phyloP scores from a whole-genome alignment of 176 grass and related monocot species.

The Hsuehochloa calcarea region DNA sequence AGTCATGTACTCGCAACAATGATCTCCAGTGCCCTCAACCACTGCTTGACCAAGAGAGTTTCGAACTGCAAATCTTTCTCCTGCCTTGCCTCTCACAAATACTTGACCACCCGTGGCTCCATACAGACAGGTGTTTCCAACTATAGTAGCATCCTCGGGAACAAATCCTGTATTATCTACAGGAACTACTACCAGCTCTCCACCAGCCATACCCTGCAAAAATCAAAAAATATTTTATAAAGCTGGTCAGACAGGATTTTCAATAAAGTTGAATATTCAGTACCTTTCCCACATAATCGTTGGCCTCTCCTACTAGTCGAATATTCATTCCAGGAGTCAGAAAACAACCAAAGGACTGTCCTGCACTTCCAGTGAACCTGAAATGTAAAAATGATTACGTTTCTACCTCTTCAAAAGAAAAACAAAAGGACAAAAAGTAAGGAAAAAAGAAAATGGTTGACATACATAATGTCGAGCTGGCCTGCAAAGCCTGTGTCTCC shows the following conservation, averaged over 20 bases:
- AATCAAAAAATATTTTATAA: background rate
- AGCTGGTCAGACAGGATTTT: conserved; percentile 1
- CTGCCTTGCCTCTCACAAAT: conserved; percentile 92
- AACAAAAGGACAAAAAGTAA: background rate
- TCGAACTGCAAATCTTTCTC: conserved; percentile 96
- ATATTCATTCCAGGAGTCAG: conserved; percentile 98
- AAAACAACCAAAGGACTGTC: conserved; percentile 97
- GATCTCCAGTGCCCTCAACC: conserved; percentile 98
- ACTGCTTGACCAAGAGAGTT: conserved; percentile 96
- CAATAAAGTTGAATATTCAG: background rate
- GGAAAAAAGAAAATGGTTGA: conserved; percentile 30
- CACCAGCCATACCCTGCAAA: conserved; percentile 90
- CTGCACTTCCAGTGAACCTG: conserved; percentile 97
- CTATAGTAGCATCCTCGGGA: conserved; percentile 95
- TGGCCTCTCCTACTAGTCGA: conserved; percentile 84
- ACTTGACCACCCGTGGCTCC: conserved; percentile 97
- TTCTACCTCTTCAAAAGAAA: conserved; percentile 28
- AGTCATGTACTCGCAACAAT: conserved; percentile 99
- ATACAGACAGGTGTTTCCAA: conserved; percentile 98
- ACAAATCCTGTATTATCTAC: conserved; percentile 78
- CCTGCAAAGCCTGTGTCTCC: conserved; percentile 94
- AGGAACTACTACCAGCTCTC: conserved; percentile 91
- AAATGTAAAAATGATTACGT: conserved; percentile 29
- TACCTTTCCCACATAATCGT: conserved; percentile 99
- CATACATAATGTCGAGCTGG: conserved; percentile 89